A percentile compares a stretch with the other conserved stretches of the same genome.
These are phyloP conservation scores for Plectosphaerella cucumerina DNA, from an alignment of 2,329 filamentous ascomycete species.

Conservation along the genomic window DNA sequence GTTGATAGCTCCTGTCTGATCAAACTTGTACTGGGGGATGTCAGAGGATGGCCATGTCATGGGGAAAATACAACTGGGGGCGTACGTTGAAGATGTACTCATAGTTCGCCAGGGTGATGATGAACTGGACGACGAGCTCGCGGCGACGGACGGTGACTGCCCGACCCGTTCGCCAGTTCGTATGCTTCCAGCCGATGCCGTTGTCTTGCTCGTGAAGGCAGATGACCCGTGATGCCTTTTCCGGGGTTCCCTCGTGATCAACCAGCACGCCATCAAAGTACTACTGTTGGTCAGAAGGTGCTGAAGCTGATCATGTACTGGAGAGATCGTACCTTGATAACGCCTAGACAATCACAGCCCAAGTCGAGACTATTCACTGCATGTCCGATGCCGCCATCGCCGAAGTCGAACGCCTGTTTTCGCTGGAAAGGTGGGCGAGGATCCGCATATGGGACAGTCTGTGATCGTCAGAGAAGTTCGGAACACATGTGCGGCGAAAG, in stretches of 20 bases:
- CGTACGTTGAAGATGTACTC: conserved; percentile 34
- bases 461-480: not conserved
- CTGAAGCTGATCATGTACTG: too few species aligned
- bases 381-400: conserved; percentile 60
- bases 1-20: conserved; percentile 37
- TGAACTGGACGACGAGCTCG: conserved; percentile 51
- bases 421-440: conserved; percentile 58
- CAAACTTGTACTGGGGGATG: conserved; percentile 28
- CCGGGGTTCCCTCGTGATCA: conserved; percentile 47
- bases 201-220: conserved; percentile 13
- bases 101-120: conserved; percentile 56
- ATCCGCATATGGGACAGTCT: conserved; percentile 58
- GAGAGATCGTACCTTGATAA: conserved; percentile 35
- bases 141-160: conserved; percentile 47
- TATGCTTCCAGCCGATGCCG: conserved; percentile 26
- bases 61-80: not conserved
- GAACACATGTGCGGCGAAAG: not conserved
- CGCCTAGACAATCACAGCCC: conserved; percentile 65
- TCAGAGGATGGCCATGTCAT: not conserved
- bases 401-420: conserved; percentile 67
- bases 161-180: conserved; percentile 48
- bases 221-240: conserved; percentile 48
- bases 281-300: conserved; percentile 38
- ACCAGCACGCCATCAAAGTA: conserved; percentile 47
- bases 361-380: conserved; percentile 63